Base-by-base conservation (phyloP, 495 filamentous ascomycete species). In the Penicillium longicatenatum region DNA sequence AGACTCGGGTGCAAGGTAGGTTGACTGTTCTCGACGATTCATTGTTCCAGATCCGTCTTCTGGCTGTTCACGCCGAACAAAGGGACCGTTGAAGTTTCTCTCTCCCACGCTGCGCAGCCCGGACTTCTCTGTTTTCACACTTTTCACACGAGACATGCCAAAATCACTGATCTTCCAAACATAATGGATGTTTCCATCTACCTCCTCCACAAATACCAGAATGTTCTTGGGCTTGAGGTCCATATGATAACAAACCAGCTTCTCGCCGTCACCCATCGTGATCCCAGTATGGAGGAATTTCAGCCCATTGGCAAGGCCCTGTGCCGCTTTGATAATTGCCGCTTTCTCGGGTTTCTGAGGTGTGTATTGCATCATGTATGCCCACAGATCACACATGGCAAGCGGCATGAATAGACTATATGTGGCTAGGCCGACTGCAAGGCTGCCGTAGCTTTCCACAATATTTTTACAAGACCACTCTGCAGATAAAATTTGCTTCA, bases 141-240 rank as follows among this genome's bases (percentile, higher is more conserved):
- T 20, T 41, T 71, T 75, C 20, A 75, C 63, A n/a, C 65, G 55
- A 37, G 72, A 68, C 66, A 73, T 73, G 10, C 72, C 72, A 41
- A 75, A 75, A 43, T 75, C 72, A 39, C 72, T 73, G 9, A 75
- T 64, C 49, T 73, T 73, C 72, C 72, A 75, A 16, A 75, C 53
- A 17, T 61, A 33, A 37, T 50, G 39, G 3, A 24, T 50, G 12
- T 64, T 52, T 1, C 41, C 46, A 14, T 57, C 50, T 6, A 37
- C 51, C 16, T 58, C 59, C 8, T 71, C 64, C 21, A 17, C 60
- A 30, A 72, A 75, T 24, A 75, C 59, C 16, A 75, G 62, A 35
- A 75, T 66, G 26, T 75, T 75, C 33, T 52, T 64, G 17, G 70
- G 72, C 37, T 75, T 75, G 4, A 75, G 54, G 43, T 75, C 69